phyloP scores from a whole-genome alignment of 2,329 filamentous ascomycete species.

The Colletotrichum aenigma region DNA sequence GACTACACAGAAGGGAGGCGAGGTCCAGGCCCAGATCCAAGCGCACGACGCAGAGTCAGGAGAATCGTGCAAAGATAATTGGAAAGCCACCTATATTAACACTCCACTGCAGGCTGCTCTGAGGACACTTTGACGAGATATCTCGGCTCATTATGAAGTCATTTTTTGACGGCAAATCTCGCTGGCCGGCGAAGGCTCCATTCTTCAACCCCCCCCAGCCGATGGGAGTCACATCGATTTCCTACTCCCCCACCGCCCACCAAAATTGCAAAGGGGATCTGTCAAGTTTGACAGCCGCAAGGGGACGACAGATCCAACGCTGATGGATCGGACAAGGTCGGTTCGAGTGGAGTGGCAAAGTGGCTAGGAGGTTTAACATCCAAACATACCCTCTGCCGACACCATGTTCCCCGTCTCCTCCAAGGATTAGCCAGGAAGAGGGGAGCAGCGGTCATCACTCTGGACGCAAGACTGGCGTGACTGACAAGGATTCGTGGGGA shows the following conservation, averaged over 20 bases:
- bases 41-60: neutral
- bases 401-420: neutral
- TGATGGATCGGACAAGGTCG: constrained; percentile 19
- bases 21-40: neutral
- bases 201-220: neutral
- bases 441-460: constrained; percentile 5
- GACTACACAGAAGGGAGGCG: neutral
- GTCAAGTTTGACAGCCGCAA: constrained; percentile 22
- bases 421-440: constrained; percentile 14
- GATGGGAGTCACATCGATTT: constrained; percentile 1
- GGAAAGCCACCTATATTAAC: neutral
- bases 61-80: constrained; percentile 5
- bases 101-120: neutral
- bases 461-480: constrained; percentile 19
- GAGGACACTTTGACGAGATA: constrained; percentile 2
- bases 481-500: neutral
- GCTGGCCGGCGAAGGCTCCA: neutral
- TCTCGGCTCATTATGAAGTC: constrained; percentile 21
- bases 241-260: neutral
- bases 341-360: constrained; percentile 16
- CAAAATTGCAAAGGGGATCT: constrained; percentile 19
- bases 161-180: neutral
- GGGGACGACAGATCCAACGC: constrained; percentile 19
- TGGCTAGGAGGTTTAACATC: constrained; percentile 14
- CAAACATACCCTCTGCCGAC: constrained; percentile 17